Evolutionary conservation across 805 yeast genomes (phyloP), one percentile per base, ranked within the genome.

Genomic region (Wickerhamiella slavikovae): DNA sequence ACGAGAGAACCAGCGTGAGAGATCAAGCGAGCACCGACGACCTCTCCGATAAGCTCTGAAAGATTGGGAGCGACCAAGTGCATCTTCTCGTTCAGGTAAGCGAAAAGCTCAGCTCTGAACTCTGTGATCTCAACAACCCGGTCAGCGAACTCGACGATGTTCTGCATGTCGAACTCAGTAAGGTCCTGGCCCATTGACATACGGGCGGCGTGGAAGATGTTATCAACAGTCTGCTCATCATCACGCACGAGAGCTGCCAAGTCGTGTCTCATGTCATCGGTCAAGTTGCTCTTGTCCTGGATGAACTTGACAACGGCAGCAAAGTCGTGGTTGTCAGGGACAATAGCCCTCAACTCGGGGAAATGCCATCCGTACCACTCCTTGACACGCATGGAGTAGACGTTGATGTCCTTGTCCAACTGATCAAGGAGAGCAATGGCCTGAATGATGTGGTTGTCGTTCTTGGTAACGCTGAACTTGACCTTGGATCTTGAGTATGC

Each of bases 351-450:
- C 59, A 82, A 68, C 62, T 82, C 95, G 35, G 95, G 95, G 72
- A 89, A 82, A 55, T 82, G 95, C 98, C 98, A 89, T 41, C 98
- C 98, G 60, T 89, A 89, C 98, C 98, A 89, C 62, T 89, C 98
- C 62, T 85, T 89, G 60, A 85, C 71, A 63, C 98, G 73, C 98
- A 89, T 89, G 42, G 96, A 93, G 48, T 85, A 89, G 30, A 95
- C 89, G 62, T 89, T 89, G 47, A 89, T 68, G 57, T 89, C 98
- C 61, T 89, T 89, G 62, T 89, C 98, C 47, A 89, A 67, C 50
- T 89, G 95, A 48, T 89, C 98, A 49, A 89, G 67, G 42, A 89
- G 64, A 14, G 96, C 94, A 58, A 89, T 89, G 35, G 98, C 94
- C 65, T 89, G 98, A 53, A 89, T 89, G 52, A 89, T 89, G 58